Base-by-base conservation (phyloP, 495 filamentous ascomycete species). In the Penicillium subrubescens region DNA sequence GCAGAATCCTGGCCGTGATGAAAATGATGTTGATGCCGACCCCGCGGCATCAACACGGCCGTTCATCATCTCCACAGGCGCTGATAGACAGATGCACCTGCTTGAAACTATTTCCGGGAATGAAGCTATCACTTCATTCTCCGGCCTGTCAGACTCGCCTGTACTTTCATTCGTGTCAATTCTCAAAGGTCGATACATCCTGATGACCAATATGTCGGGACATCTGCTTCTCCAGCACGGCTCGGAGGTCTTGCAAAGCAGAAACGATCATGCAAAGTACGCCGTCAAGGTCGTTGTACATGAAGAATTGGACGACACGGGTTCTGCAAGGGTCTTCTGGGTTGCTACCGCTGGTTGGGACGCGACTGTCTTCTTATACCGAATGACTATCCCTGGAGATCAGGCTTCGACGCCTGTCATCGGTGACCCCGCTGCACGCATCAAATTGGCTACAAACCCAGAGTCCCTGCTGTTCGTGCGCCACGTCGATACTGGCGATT, bases 261-360 rank as follows among this genome's bases (percentile, higher is more conserved):
- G 86, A 59, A 83, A 78, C 33, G 85, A 89, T 61, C 89, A 91
- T 64, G 66, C 66, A 7, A 91, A 91, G 71, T 91, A 89, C 69
- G 78, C 80, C 7, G 86, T 90, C 59, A 85, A 85, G 62, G 77
- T 87, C 0, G 71, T 82, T 34, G 75, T 74, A 7, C 75, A 73
- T 67, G 69, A 79, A 51, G 70, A 80, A 48, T 53, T 63, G 17
- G 43, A 19, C 19, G 48, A 59, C 3, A 12, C 51, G 5, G 54
- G 44, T 27, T 64, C 56, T 57, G 41, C 48, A 37, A 35, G 5
- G 8, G 60, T 63, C 17, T 55, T 73, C 15, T 84, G 85, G 77
- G 64, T 90, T 57, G 86, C 86, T 2, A 90, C 86, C 8, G 87
- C 87, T 8, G 87, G 87, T 4, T 91, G 89, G 86, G 89, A 91